Evolutionary conservation across 495 filamentous ascomycete genomes (phyloP).

Genomic region (Tuber microsphaerosporum): DNA sequence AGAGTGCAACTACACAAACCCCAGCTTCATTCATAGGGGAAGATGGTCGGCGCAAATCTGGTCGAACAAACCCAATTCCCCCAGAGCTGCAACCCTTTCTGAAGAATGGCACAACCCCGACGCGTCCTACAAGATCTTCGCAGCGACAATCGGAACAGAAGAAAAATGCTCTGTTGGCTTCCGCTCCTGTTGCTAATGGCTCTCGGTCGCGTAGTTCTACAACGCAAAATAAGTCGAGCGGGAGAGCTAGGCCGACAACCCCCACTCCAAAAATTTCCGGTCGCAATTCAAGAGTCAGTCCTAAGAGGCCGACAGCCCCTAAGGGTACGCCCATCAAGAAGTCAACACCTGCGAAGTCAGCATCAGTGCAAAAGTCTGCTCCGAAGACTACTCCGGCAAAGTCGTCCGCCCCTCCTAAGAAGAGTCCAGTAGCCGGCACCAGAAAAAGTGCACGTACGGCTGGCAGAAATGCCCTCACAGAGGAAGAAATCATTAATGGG

Average conservation of each 20-base stretch:
- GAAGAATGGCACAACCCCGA: constrained; percentile 48
- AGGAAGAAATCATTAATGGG: constrained; percentile 11
- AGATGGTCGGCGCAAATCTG: constrained; percentile 79
- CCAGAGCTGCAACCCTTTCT: constrained; percentile 59
- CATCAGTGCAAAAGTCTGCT: constrained; percentile 15
- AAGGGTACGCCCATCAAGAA: constrained; percentile 40
- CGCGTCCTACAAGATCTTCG: constrained; percentile 50
- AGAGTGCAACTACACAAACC: constrained; percentile 74
- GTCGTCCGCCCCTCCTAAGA: constrained; percentile 32
- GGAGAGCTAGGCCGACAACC: constrained; percentile 30
- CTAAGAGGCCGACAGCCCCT: constrained; percentile 38
- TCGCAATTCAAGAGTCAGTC: constrained; percentile 38
- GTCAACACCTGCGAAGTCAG: constrained; percentile 18
- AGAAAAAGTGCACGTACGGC: constrained; percentile 39
- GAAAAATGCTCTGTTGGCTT: constrained; percentile 20
- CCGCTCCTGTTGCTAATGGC: constrained; percentile 6
- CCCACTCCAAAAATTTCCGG: constrained; percentile 29
- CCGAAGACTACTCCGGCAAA: constrained; percentile 27
- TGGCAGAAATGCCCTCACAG: constrained; percentile 14
- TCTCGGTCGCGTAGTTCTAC: constrained; percentile 32
- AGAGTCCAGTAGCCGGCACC: constrained; percentile 30
- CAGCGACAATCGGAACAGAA: constrained; percentile 32
- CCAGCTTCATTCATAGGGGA: constrained; percentile 74
- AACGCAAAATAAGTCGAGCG: constrained; percentile 24
- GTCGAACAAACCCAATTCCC: constrained; percentile 69